phyloP scores from a whole-genome alignment of 768 basidiomycete species.

The Boletus tomentosulus region DNA sequence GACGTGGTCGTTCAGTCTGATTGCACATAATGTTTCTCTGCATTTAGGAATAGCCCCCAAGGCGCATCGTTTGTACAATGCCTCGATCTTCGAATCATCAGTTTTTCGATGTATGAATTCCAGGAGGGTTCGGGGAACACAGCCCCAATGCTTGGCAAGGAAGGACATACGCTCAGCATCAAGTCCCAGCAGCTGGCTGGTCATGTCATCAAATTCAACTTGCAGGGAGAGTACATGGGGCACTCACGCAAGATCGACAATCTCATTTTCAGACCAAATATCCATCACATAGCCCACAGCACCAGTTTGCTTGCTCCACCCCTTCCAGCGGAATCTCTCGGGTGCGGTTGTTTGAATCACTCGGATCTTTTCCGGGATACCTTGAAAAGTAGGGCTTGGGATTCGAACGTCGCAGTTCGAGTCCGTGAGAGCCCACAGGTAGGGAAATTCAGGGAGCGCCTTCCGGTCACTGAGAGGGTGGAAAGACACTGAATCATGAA shows the following conservation, averaged over 20 bases:
- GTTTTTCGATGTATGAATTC: too few species aligned
- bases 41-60: too few species aligned
- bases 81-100: too few species aligned
- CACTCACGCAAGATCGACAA: neutral
- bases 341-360: conserved; percentile 1
- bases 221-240: neutral
- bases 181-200: neutral
- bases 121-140: neutral
- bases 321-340: neutral
- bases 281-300: neutral
- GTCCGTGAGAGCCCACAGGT: neutral
- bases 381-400: neutral
- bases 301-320: neutral
- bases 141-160: neutral
- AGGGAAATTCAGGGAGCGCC: too few species aligned
- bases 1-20: too few species aligned
- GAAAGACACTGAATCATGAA: neutral
- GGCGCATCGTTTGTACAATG: neutral
- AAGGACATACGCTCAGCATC: neutral
- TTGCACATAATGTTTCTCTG: too few species aligned
- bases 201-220: neutral
- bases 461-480: neutral
- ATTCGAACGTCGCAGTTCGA: neutral
- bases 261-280: neutral
- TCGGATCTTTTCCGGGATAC: neutral